Conservation (phyloP, 192 early-diverging fungal genomes). For the Coemansia sp. region DNA sequence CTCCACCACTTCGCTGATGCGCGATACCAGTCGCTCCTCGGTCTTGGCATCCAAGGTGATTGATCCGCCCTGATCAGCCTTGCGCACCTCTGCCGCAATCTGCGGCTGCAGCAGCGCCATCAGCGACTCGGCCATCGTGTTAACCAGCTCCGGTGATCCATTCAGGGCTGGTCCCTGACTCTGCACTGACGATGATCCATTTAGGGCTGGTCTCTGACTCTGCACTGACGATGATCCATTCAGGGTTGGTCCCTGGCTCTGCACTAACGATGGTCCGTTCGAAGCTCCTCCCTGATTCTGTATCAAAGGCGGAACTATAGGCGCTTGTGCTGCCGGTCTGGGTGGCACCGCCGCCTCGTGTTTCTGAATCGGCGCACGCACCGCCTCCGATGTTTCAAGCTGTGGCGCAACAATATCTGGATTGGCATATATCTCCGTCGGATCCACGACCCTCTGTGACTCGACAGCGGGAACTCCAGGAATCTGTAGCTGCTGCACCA, state of each 20-base stretch:
- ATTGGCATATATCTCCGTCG: conserved; percentile 24
- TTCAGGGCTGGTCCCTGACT: neutral
- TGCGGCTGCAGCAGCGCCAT: conserved; percentile 25
- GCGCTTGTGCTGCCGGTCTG: neutral
- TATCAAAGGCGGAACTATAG: neutral
- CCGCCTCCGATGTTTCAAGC: neutral
- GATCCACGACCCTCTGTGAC: conserved; percentile 24
- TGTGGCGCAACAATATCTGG: neutral
- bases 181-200: neutral
- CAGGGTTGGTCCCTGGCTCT: neutral
- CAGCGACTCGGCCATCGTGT: neutral
- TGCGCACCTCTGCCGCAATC: conserved; percentile 19
- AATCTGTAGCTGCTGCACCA: conserved; percentile 50
- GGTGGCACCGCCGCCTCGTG: neutral
- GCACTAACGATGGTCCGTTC: neutral
- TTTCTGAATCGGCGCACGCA: neutral
- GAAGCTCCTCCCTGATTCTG: neutral
- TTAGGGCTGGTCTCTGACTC: neutral
- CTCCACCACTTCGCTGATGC: conserved; percentile 32
- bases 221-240: neutral
- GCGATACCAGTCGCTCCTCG: conserved; percentile 34
- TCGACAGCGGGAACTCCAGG: conserved; percentile 14
- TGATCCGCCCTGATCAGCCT: conserved; percentile 2
- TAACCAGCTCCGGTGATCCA: neutral
- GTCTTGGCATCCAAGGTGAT: conserved; percentile 20